Percentiles rank a stretch among this genome's conserved stretches.
These are phyloP conservation scores for Olyra latifolia DNA, from an alignment of 176 grass and related monocot species.

Conservation along the genomic window DNA sequence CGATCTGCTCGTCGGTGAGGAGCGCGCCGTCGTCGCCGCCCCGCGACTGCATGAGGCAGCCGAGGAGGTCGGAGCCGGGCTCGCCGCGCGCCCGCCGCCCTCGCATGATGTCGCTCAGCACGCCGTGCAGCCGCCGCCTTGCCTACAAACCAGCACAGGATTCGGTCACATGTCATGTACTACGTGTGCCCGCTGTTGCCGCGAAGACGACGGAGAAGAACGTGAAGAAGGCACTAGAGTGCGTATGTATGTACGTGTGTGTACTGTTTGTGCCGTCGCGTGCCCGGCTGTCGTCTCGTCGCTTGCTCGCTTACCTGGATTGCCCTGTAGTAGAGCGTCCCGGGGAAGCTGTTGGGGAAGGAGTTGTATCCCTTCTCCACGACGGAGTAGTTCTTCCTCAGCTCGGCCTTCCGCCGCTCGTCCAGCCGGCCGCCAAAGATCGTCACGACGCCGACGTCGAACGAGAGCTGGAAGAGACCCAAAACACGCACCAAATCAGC, in stretches of 20 bases:
- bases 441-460: conserved; percentile 70
- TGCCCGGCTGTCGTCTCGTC: background rate
- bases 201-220: background rate
- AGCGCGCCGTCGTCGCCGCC: conserved; percentile 43
- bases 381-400: conserved; percentile 70
- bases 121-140: conserved; percentile 55
- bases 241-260: background rate
- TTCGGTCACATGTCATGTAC: background rate
- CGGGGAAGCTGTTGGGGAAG: conserved; percentile 71
- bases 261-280: background rate
- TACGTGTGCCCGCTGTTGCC: background rate
- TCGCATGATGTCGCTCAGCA: conserved; percentile 71
- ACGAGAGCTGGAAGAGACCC: conserved; percentile 60
- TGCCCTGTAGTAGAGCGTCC: conserved; percentile 70
- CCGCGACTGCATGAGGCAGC: conserved; percentile 64
- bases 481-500: background rate
- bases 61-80: conserved; percentile 59
- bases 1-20: conserved; percentile 71
- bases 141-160: conserved; percentile 41
- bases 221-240: conserved; percentile 12
- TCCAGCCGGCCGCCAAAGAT: conserved; percentile 72
- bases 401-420: conserved; percentile 51
- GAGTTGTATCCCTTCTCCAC: conserved; percentile 98
- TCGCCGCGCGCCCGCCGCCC: conserved; percentile 53
- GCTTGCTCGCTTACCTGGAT: conserved; percentile 58